Evolutionary conservation across 2,329 filamentous ascomycete genomes (phyloP), one percentile per base, ranked within the genome.

Genomic region (Lecanicillium sp.): DNA sequence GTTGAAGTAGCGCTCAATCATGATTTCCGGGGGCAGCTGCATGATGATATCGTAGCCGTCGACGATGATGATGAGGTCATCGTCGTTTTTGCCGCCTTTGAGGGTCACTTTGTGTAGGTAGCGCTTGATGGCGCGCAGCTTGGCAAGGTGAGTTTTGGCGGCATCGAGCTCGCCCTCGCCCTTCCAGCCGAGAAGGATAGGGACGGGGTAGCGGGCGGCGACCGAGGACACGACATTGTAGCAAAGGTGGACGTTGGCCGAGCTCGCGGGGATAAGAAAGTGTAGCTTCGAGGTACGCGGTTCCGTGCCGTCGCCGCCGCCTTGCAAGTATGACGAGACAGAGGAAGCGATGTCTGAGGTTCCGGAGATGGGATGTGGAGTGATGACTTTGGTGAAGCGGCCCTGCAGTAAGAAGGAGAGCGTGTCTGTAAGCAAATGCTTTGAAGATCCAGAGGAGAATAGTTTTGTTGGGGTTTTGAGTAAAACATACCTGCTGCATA

Each of bases 41-140:
- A 83, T 75, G 60, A 78, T 76, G 2, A 77, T 65, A 42, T 83
- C 76, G 52, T 75, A 70, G 2, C 73, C 77, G 51, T 84, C 79
- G 5, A 79, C 66, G 33, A 83, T 64, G 41, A 83, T 57, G 7
- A 82, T 68, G 19, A 85, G 56, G 51, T 85, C 80, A 15, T 75
- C 63, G 41, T 78, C 56, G 4, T 58, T 50, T 8, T 45, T 48
- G 3, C 38, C 22, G 4, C 58, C 50, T 8, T 45, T 48, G 2
- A 38, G 22, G 8, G 42, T 40, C 3, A 63, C 46, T 13, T 45
- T 45, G 22, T 57, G 41, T 12, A 64, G 48, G 37, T 64, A 63
- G n/a, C 52, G 49, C 30, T 56, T 41, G 12, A 64, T 54, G 32
- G 54, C 49, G 33, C 59, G 56, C 11, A 67, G 47, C 43, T 64